Evolutionary conservation across 176 grass and related monocot species (phyloP), one percentile per base, ranked within the genome.

Genomic region (Triticum monococcum): DNA sequence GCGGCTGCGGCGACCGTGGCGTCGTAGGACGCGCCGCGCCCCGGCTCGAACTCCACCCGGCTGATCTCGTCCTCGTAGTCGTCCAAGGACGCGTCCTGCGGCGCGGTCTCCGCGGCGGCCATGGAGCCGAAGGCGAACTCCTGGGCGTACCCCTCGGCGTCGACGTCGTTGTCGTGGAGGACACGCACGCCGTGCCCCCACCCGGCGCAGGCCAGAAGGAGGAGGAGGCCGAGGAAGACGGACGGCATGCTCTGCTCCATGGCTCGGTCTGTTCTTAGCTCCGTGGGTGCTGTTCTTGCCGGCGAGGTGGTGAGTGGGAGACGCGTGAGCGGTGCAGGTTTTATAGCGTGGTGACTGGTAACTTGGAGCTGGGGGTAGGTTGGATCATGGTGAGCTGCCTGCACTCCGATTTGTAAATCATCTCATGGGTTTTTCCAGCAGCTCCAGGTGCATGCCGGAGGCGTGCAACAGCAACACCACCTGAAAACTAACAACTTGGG

Each of bases 51-150:
- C 86, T 88, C 89, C 48, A 88, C 77, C 18, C 61, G 77, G 82
- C 82, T 88, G 82, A 85, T 88, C 81, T 84, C 85, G 80, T 87
- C 63, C 70, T 85, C 77, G 71, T 91, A 81, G 82, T 91, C 86
- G 54, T 71, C 71, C 10, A 85, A 9, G 38, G 52, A 20, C 31
- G 77, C 30, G 77, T 78, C 70, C 70, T 64, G 50, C 61, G 82
- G 77, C 54, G 65, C 82, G 0, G 81, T 56, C 2, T 17, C 88
- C 25, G 83, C 48, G 62, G 37, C 36, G 0, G 62, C 62, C 61
- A 54, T 91, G 70, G 70, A 54, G 71, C 77, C 77, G 82, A 88
- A 85, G 23, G 18, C 26, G 82, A 91, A 81, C 77, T 54, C 86
- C 23, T 22, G 63, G 9, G 23, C 82, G 10, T 76, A 33, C 48